phyloP scores from a whole-genome alignment of 768 basidiomycete species.

The Trametes villosa region DNA sequence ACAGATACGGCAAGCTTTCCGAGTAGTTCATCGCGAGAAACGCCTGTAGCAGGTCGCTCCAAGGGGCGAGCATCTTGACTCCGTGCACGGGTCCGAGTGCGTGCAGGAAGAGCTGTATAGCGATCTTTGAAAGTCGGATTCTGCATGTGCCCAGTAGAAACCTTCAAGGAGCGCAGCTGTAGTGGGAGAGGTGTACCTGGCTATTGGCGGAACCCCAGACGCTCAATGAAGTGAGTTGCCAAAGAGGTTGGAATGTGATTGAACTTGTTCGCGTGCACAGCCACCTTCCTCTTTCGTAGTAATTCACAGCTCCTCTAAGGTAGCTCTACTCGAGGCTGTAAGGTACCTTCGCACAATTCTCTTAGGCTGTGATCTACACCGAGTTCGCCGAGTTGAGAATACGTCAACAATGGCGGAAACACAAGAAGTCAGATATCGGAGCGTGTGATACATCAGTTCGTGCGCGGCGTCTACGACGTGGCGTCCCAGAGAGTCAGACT shows the following conservation, averaged over 20 bases:
- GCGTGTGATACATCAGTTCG: no score
- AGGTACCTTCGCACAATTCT: background rate
- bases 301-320: background rate
- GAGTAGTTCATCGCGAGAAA: background rate
- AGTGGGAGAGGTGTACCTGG: no score
- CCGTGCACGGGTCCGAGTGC: background rate
- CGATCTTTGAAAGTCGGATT: background rate
- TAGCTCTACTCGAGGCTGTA: background rate
- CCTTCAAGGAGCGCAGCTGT: no score
- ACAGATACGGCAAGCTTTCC: background rate
- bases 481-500: no score
- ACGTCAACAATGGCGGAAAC: no score
- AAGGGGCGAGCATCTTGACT: background rate
- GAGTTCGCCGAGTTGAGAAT: no score
- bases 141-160: no score
- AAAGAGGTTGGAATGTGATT: conserved; percentile 3
- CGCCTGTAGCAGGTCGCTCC: background rate
- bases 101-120: conserved; percentile 2
- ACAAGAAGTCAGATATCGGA: no score
- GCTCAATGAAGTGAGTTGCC: background rate
- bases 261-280: conserved; percentile 13
- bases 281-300: conserved; percentile 1
- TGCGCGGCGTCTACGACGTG: no score
- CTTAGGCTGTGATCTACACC: no score
- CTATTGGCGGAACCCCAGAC: no score